Conservation (phyloP, 1,139 yeast species). For the Debaryomyces sp. region DNA sequence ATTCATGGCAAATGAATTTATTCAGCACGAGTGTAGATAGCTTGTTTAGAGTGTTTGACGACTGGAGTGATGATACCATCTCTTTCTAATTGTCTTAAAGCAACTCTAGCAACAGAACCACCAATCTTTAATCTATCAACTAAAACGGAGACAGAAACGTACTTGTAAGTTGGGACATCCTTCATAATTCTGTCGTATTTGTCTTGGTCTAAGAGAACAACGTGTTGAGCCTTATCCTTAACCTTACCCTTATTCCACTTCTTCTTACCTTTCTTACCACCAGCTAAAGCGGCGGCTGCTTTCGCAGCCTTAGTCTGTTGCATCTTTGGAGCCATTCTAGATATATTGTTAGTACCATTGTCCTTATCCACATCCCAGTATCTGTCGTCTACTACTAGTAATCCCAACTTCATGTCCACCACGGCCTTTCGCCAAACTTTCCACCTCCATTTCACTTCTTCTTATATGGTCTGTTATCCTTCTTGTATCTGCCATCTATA, state of each 20-base stretch:
- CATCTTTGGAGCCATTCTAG: slow-evolving; percentile 97
- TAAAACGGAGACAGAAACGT: slow-evolving; percentile 94
- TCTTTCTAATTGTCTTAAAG: slow-evolving; percentile 92
- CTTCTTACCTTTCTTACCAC: slow-evolving; percentile 99
- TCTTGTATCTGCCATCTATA: neutral
- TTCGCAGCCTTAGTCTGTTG: slow-evolving; percentile 99
- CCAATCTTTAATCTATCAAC: slow-evolving; percentile 99
- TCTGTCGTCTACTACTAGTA: neutral
- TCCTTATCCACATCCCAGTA: neutral
- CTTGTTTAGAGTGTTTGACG: slow-evolving; percentile 95
- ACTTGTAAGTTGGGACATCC: slow-evolving; percentile 99
- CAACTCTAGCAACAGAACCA: slow-evolving; percentile 99
- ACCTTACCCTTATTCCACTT: slow-evolving; percentile 99
- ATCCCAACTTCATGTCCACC: neutral
- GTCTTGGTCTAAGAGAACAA: slow-evolving; percentile 96
- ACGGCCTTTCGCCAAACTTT: neutral
- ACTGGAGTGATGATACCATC: slow-evolving; percentile 96
- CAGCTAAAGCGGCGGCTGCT: slow-evolving; percentile 99
- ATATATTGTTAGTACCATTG: slow-evolving; percentile 36
- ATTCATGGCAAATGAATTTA: slow-evolving; percentile 19
- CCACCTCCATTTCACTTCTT: neutral
- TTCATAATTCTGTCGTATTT: slow-evolving; percentile 98
- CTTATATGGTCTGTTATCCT: neutral
- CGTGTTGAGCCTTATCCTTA: slow-evolving; percentile 99
- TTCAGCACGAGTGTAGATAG: slow-evolving; percentile 86